Evolutionary conservation across 305 asterid genomes (phyloP).

Genomic region (Rubia tinctorum): DNA sequence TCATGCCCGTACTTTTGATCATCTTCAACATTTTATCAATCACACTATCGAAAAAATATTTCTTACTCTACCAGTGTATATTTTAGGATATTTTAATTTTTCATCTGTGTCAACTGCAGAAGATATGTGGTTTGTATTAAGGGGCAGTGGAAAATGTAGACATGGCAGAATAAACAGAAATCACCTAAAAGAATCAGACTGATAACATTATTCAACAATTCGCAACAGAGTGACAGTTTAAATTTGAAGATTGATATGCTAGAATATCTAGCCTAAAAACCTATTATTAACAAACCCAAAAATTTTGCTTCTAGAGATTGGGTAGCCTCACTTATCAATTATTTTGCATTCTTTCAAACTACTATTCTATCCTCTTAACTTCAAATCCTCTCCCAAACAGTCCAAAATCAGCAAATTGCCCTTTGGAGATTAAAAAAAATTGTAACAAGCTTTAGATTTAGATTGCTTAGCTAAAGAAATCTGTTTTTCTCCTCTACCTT

Average conservation of each 20-base stretch:
- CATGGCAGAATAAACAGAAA: background rate
- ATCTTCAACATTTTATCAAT: no score
- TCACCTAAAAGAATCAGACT: background rate
- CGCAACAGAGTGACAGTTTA: no score
- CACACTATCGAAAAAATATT: background rate
- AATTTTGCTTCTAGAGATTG: background rate
- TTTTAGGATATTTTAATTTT: background rate
- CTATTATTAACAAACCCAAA: background rate
- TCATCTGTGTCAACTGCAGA: background rate
- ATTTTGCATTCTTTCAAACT: background rate
- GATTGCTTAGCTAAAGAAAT: background rate
- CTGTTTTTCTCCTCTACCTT: background rate
- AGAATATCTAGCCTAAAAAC: background rate
- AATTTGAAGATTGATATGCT: background rate
- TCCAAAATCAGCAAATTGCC: background rate
- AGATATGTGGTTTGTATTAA: background rate
- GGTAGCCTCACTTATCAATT: background rate
- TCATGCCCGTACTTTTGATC: no score
- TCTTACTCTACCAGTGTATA: background rate
- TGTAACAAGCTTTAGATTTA: background rate
- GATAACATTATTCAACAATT: no score
- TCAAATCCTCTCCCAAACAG: background rate
- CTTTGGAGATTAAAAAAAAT: background rate
- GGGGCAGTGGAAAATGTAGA: background rate
- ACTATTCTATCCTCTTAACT: background rate